A percentile compares a stretch with the other conserved stretches of the same genome.
phyloP scores from a whole-genome alignment of 2,329 filamentous ascomycete species.

The Cladosporium velox region DNA sequence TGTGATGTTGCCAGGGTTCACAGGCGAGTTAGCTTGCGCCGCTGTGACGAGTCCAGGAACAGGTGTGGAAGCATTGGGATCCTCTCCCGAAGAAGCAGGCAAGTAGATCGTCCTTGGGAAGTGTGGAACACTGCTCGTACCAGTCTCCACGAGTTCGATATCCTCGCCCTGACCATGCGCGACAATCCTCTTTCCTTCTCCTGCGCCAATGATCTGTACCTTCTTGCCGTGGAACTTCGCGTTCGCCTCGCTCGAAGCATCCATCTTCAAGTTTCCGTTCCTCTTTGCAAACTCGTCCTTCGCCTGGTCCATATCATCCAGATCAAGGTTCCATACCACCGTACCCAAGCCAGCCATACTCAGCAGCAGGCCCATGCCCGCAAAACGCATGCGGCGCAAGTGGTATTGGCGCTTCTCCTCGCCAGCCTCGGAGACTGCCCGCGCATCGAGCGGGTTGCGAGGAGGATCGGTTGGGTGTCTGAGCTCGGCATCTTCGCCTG shows the following conservation, averaged over 20 bases:
- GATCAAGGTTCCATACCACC: slow-evolving; percentile 37
- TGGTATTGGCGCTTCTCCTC: slow-evolving; percentile 36
- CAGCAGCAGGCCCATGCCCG: slow-evolving; percentile 39
- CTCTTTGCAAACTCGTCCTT: slow-evolving; percentile 27
- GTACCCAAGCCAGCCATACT: slow-evolving; percentile 35
- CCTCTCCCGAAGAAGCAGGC: slow-evolving; percentile 48
- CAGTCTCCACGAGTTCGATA: slow-evolving; percentile 75
- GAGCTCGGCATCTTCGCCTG: slow-evolving; percentile 15
- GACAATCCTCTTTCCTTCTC: slow-evolving; percentile 54
- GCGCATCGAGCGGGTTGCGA: slow-evolving; percentile 31
- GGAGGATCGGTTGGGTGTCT: slow-evolving; percentile 13
- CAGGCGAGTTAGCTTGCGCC: slow-evolving; percentile 33
- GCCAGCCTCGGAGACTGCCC: slow-evolving; percentile 29
- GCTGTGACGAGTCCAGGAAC: slow-evolving; percentile 17
- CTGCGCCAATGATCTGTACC: slow-evolving; percentile 62
- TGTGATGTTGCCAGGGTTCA: slow-evolving; percentile 36
- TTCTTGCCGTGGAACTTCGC: slow-evolving; percentile 55
- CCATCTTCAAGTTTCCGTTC: slow-evolving; percentile 32
- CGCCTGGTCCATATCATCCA: slow-evolving; percentile 36
- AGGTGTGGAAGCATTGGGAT: slow-evolving; percentile 26
- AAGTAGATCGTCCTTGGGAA: slow-evolving; percentile 75
- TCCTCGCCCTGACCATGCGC: slow-evolving; percentile 54
- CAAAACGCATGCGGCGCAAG: slow-evolving; percentile 39
- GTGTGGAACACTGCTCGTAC: slow-evolving; percentile 74
- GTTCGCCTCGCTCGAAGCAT: slow-evolving; percentile 37